Evolutionary conservation across 73 alveolate genomes (phyloP).

Genomic region (Paramecium octaurelia): DNA sequence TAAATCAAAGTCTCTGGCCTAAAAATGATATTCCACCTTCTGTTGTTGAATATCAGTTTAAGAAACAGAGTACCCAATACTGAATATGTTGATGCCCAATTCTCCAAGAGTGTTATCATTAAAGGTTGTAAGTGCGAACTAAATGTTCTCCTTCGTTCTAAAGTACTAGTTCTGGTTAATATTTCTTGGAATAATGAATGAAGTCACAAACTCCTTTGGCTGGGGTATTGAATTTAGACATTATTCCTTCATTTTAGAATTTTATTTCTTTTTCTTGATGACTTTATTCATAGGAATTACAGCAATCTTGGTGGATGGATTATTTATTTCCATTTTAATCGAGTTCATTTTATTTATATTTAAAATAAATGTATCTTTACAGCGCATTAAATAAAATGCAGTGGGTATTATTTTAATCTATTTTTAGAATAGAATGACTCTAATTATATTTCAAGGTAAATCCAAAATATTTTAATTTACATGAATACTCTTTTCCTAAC

Average conservation of each 20-base stretch:
- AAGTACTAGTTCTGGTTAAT: neutral
- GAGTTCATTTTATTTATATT: neutral
- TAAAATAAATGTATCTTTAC: neutral
- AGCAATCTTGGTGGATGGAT: neutral
- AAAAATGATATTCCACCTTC: neutral
- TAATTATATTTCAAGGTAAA: neutral
- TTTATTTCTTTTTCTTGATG: neutral
- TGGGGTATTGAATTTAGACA: neutral
- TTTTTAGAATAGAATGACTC: neutral
- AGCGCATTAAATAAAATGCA: neutral
- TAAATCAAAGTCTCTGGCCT: neutral
- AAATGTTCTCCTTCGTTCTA: neutral
- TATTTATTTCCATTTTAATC: neutral
- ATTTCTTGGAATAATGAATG: neutral
- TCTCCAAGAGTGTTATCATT: conserved; percentile 31
- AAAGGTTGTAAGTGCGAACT: neutral
- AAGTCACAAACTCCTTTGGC: neutral
- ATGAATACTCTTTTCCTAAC: neutral
- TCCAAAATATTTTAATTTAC: neutral
- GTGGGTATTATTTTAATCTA: neutral
- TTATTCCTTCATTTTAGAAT: neutral
- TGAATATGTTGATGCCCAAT: neutral
- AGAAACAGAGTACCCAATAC: neutral
- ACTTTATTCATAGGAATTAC: neutral
- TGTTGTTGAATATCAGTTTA: neutral